phyloP scores from a whole-genome alignment of 108 stramenopile species.

The Cyclostephanos tholiformis region DNA sequence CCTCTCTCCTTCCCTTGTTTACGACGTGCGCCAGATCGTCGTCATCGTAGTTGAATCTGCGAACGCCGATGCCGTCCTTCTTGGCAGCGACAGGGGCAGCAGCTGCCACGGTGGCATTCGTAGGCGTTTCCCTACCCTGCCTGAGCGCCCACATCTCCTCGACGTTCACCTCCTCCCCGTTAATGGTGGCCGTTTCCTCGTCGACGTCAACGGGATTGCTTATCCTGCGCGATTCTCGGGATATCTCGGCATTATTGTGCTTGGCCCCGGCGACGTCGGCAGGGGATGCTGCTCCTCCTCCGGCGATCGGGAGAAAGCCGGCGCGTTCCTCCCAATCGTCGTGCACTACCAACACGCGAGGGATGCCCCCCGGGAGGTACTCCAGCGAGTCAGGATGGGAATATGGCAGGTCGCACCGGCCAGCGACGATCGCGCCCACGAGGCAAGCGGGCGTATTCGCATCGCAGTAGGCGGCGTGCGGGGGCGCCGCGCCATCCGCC shows the following conservation, averaged over 20 bases:
- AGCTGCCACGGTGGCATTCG: no score
- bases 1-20: background rate
- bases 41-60: slow-evolving; percentile 2
- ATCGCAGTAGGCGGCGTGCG: background rate
- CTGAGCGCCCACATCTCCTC: background rate
- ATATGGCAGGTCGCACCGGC: background rate
- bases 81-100: background rate
- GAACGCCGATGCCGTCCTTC: background rate
- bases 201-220: slow-evolving; percentile 34
- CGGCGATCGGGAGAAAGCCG: slow-evolving; percentile 20
- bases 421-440: slow-evolving; percentile 30
- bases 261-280: no score
- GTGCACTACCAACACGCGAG: slow-evolving; percentile 22
- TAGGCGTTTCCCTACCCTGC: background rate
- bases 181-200: slow-evolving; percentile 13
- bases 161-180: slow-evolving; percentile 17
- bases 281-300: no score
- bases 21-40: slow-evolving; percentile 8
- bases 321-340: slow-evolving; percentile 48
- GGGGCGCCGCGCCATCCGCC: no score
- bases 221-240: background rate
- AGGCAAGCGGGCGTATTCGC: slow-evolving; percentile 26
- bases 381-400: slow-evolving; percentile 1
- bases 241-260: background rate
- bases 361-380: slow-evolving; percentile 27